phyloP scores from a whole-genome alignment of 2,329 filamentous ascomycete genomes.

The Aspergillus arachidicola region DNA sequence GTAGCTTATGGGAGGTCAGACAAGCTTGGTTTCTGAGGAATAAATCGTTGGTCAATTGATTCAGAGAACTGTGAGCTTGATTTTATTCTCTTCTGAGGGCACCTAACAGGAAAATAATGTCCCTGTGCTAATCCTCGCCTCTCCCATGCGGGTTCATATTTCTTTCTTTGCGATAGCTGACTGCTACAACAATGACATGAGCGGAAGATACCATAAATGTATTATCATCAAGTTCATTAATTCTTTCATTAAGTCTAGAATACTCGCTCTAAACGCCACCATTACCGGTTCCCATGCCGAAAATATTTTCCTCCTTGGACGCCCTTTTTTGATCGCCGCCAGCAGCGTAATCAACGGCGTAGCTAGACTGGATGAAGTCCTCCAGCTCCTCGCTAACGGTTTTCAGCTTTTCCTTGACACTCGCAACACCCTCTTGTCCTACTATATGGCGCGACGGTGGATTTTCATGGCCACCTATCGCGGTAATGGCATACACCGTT shows the following conservation, averaged over 20 bases:
- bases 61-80: not conserved
- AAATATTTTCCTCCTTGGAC: conserved; percentile 21
- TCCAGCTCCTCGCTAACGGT: conserved; percentile 95
- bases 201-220: not conserved
- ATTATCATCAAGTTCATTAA: not conserved
- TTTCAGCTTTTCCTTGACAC: conserved; percentile 94
- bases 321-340: conserved; percentile 31
- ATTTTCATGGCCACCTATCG: conserved; percentile 94
- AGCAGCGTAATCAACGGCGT: conserved; percentile 68
- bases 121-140: not conserved
- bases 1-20: conserved; percentile 47
- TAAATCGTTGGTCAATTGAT: conserved; percentile 12
- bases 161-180: not conserved
- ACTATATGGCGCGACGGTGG: conserved; percentile 93
- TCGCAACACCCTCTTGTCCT: conserved; percentile 80
- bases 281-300: conserved; percentile 17
- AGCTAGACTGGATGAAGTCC: conserved; percentile 89
- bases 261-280: conserved; percentile 14
- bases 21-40: conserved; percentile 41
- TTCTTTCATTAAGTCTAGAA: conserved; percentile 2
- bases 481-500: conserved; percentile 86
- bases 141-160: too few species aligned
- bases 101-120: not conserved
- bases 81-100: not conserved
- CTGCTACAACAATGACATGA: not conserved